Evolutionary conservation across 192 early-diverging fungal genomes (phyloP).

Genomic region (Backusella mclennaniae): DNA sequence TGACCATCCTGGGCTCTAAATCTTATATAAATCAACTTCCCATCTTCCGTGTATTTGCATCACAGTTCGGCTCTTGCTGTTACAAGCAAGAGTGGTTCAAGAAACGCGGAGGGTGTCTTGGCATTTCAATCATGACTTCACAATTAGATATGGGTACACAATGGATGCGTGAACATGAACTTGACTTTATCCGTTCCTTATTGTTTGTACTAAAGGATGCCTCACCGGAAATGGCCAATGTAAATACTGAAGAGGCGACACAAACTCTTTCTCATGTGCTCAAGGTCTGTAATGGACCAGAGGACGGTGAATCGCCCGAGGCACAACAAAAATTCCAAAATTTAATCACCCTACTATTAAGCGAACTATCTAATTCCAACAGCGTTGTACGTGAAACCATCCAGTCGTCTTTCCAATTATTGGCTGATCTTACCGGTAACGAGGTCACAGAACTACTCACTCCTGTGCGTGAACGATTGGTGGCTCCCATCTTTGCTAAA

Average conservation of each 20-base stretch:
- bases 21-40: constrained; percentile 61
- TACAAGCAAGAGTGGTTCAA: constrained; percentile 86
- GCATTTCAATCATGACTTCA: constrained; percentile 81
- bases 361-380: constrained; percentile 94
- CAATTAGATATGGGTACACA: constrained; percentile 81
- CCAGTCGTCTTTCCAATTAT: constrained; percentile 75
- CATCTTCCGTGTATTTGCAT: constrained; percentile 77
- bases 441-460: constrained; percentile 83
- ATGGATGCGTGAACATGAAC: constrained; percentile 91
- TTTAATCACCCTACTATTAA: constrained; percentile 75
- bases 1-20: constrained; percentile 54
- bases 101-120: constrained; percentile 88
- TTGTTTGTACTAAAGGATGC: constrained; percentile 94
- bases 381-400: constrained; percentile 84
- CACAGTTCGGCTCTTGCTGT: constrained; percentile 86
- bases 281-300: constrained; percentile 62
- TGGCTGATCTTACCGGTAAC: constrained; percentile 75
- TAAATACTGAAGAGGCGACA: constrained; percentile 72
- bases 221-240: constrained; percentile 71
- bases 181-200: constrained; percentile 93
- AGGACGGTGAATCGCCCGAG: constrained; percentile 49
- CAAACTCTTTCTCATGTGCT: constrained; percentile 73
- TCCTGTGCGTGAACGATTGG: constrained; percentile 80
- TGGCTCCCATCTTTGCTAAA: constrained; percentile 94
- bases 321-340: constrained; percentile 70